Conservation (phyloP, 2,329 filamentous ascomycete genomes). For the Helicocarpus griseus region DNA sequence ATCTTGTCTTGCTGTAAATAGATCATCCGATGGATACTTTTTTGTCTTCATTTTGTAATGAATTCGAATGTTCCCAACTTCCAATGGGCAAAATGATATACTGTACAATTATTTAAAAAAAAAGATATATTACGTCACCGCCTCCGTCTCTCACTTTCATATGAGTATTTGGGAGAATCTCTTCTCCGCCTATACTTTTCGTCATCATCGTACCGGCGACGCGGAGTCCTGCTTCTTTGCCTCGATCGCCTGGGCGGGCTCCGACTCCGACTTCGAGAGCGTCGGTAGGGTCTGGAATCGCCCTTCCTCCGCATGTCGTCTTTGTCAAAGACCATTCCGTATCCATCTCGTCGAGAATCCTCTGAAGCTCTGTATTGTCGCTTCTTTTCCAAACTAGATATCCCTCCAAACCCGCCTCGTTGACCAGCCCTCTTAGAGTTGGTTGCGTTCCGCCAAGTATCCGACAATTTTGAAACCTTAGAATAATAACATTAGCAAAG, state of each 20-base stretch:
- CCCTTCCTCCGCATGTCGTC: conserved; percentile 50
- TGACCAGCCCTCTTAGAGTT: conserved; percentile 64
- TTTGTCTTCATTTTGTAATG: neutral
- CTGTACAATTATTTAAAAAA: neutral
- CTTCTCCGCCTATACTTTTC: conserved; percentile 8
- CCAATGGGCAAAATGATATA: too few relatives aligned
- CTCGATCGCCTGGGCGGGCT: conserved; percentile 35
- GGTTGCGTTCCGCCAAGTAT: conserved; percentile 77
- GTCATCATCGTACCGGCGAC: conserved; percentile 25
- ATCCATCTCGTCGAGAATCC: conserved; percentile 41
- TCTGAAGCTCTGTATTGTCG: conserved; percentile 74
- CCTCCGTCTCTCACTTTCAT: conserved; percentile 14
- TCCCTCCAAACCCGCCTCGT: conserved; percentile 80
- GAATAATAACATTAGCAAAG: conserved; percentile 15
- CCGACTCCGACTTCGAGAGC: conserved; percentile 16
- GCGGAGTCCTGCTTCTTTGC: conserved; percentile 19
- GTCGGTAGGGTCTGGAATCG: conserved; percentile 12
- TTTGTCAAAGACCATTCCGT: conserved; percentile 74
- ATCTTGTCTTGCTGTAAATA: too few relatives aligned
- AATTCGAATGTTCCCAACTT: too few relatives aligned
- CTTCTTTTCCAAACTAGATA: conserved; percentile 78
- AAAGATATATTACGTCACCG: conserved; percentile 4
- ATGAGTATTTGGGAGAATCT: conserved; percentile 17
- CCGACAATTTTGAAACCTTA: conserved; percentile 64
- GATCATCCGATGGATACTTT: too few relatives aligned